Base-by-base conservation (phyloP, 306 rosid genomes). In the Elaeagnus macrophylla region DNA sequence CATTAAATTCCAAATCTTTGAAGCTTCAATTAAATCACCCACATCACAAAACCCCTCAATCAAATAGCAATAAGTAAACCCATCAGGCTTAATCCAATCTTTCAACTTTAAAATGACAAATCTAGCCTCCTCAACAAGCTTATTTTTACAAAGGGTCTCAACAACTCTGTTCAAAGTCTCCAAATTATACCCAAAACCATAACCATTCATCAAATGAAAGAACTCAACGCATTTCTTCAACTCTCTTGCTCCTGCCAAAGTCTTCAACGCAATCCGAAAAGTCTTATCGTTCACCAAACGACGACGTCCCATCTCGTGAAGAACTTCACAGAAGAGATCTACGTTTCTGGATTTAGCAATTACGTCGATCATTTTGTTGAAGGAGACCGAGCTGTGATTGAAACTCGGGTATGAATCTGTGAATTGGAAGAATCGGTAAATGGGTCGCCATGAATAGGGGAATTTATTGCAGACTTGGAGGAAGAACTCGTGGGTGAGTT, bases 381-480 rank as follows among this genome's bases (percentile, higher is more conserved):
- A 69, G 42, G 95, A 83, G 12, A 83, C 75, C 0, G 79, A 17
- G 67, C 79, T 64, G 65, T 90, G 95, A 2, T 18, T 8, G 76
- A 90, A 83, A 7, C 6, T 5, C 9, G 86, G 82, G 40, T 54
- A 12, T 13, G 62, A 8, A 2, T 67, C 66, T 0, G 83, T 65
- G 80, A 50, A 83, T 12, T 54, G 70, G 73, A 67, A 86, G 78
- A 90, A 79, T 37, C 65, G 73, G 58, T 77, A 81, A 20, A 86
- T 77, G 51, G 88, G 94, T 18, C 83, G 75, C 97, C 97, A 90
- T 62, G 94, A 83, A 39, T 51, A 65, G 5, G 95, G 94, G 72
- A 86, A 86, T 2, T 55, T 63, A 79, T 86, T 90, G 88, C 95
- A 86, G 17, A 86, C 94, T 32, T 81, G 97, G 37, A 90, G 85